phyloP scores from a whole-genome alignment of 495 filamentous ascomycete genomes.

The Aspergillus mulundensis region DNA sequence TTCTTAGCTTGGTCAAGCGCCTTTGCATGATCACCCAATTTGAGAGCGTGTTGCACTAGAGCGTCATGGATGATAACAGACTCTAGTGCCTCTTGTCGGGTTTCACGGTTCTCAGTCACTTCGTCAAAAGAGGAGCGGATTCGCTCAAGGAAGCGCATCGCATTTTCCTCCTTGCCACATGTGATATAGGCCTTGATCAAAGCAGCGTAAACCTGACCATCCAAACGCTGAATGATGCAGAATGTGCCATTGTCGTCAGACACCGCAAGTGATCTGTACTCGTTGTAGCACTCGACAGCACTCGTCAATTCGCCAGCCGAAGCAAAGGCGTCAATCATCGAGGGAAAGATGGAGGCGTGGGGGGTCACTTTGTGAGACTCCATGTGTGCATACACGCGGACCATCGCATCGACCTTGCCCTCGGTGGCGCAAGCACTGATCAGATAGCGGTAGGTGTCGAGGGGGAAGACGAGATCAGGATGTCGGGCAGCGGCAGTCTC shows the following conservation, averaged over 20 bases:
- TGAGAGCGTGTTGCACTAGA: conserved; percentile 67
- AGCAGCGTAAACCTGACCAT: conserved; percentile 81
- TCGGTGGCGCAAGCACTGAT: conserved; percentile 81
- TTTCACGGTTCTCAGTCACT: conserved; percentile 50
- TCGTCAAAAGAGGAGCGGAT: conserved; percentile 58
- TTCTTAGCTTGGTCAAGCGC: conserved; percentile 62
- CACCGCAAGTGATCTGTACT: conserved; percentile 81
- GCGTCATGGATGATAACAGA: conserved; percentile 67
- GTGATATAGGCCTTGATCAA: conserved; percentile 81
- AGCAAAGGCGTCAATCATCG: conserved; percentile 91
- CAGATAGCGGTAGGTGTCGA: conserved; percentile 74
- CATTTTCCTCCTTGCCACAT: conserved; percentile 72
- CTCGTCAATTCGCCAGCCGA: conserved; percentile 72
- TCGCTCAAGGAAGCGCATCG: conserved; percentile 74
- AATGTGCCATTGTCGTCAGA: conserved; percentile 72
- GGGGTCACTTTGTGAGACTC: conserved; percentile 68
- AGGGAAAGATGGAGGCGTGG: conserved; percentile 73
- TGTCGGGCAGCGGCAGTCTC: conserved; percentile 59
- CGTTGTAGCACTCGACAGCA: conserved; percentile 93
- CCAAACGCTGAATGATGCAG: conserved; percentile 66
- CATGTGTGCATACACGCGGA: conserved; percentile 85
- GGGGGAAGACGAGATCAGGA: conserved; percentile 52
- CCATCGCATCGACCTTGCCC: conserved; percentile 78
- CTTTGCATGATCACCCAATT: conserved; percentile 57
- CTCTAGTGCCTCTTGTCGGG: conserved; percentile 54